A percentile compares a stretch with the other conserved stretches of the same genome.
Conservation (phyloP, 2,329 filamentous ascomycete species). For the Sclerotinia subarctica region DNA sequence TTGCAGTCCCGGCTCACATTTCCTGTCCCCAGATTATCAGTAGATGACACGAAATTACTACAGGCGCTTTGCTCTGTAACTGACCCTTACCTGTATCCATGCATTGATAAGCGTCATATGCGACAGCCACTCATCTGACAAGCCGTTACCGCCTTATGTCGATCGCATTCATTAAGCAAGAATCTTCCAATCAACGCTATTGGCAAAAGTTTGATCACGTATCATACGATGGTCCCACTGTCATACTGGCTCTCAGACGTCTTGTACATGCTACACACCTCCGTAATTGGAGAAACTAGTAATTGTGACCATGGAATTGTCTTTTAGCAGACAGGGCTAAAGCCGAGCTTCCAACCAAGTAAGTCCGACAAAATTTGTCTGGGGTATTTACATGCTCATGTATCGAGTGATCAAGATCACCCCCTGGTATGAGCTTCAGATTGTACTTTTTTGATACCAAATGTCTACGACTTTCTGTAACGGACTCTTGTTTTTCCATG, state of each 20-base stretch:
- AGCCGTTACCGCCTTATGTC: constrained; percentile 9
- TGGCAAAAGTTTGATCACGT: not conserved
- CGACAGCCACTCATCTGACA: constrained; percentile 6
- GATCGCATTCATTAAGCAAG: not conserved
- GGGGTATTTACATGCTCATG: constrained; percentile 1
- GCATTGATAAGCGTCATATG: not conserved
- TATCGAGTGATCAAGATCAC: constrained; percentile 11
- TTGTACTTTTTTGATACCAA: not conserved
- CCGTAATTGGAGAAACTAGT: not conserved
- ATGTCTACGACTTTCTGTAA: constrained; percentile 4
- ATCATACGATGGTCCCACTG: not conserved
- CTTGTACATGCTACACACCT: not conserved
- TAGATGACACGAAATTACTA: not conserved
- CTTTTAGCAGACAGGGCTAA: not conserved
- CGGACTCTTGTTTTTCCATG: constrained; percentile 19
- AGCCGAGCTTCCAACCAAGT: not conserved
- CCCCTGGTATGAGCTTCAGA: constrained; percentile 1
- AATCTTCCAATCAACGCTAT: constrained; percentile 1
- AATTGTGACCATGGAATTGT: not conserved
- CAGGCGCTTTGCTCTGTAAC: not conserved
- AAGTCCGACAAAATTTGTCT: constrained; percentile 18
- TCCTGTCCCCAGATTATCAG: not conserved
- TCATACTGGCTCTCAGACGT: constrained; percentile 12
- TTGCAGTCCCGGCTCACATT: not conserved
- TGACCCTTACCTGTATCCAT: no score